Conservation (phyloP, 805 yeast species). For the Yamadazyma phyllophila region DNA sequence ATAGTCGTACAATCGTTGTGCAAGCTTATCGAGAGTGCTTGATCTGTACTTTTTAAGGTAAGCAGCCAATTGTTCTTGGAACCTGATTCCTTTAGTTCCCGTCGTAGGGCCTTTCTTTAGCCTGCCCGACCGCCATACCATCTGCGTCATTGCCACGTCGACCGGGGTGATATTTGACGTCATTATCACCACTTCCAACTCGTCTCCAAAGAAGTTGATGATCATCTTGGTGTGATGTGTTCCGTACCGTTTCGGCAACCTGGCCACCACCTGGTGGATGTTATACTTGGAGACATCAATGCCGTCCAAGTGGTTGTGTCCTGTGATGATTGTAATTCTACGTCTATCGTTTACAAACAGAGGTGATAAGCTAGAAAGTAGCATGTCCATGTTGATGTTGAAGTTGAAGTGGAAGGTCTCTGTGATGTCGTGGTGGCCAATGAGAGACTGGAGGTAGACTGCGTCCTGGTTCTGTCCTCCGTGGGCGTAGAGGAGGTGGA, state of each 20-base stretch:
- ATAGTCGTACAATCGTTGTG: slow-evolving; percentile 26
- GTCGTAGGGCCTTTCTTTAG: slow-evolving; percentile 17
- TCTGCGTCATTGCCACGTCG: slow-evolving; percentile 64
- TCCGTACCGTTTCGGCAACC: slow-evolving; percentile 32
- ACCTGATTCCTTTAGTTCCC: slow-evolving; percentile 21
- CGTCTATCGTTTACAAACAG: slow-evolving; percentile 16
- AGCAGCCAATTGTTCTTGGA: slow-evolving; percentile 42
- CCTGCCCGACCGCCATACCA: slow-evolving; percentile 61
- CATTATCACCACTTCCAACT: slow-evolving; percentile 53
- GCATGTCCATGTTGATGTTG: slow-evolving; percentile 40
- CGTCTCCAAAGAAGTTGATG: slow-evolving; percentile 52
- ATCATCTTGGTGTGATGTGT: slow-evolving; percentile 69
- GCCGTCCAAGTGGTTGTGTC: slow-evolving; percentile 8
- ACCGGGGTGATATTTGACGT: slow-evolving; percentile 56
- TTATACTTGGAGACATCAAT: slow-evolving; percentile 20
- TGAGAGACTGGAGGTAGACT: slow-evolving; percentile 23
- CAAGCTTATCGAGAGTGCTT: slow-evolving; percentile 23
- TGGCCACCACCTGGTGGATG: slow-evolving; percentile 31
- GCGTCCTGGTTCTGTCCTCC: slow-evolving; percentile 18
- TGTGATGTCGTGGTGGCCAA: slow-evolving; percentile 31
- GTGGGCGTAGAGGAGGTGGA: slow-evolving; percentile 3
- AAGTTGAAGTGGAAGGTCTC: slow-evolving; percentile 49
- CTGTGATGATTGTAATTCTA: slow-evolving; percentile 31
- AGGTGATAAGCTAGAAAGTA: slow-evolving; percentile 33
- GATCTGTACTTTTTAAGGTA: slow-evolving; percentile 47